These are phyloP conservation scores for Beauveria pseudobassiana DNA, from an alignment of 2,329 filamentous ascomycete species.

Conservation along the genomic window DNA sequence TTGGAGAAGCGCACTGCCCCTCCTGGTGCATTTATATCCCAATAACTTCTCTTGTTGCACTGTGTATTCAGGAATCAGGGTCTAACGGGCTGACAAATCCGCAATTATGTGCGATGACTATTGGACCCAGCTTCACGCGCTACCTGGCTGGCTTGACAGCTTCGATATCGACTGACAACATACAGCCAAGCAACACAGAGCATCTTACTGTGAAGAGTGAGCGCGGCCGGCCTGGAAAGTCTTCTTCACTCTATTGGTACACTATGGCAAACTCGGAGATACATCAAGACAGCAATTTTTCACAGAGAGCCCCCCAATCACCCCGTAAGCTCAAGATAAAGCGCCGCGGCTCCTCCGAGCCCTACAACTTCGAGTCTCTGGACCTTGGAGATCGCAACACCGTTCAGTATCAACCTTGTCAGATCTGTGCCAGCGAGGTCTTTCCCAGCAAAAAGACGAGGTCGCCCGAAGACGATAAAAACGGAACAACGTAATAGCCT, in stretches of 20 bases:
- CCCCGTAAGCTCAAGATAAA: neutral
- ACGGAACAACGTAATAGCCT: neutral
- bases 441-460: constrained; percentile 18
- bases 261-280: constrained; percentile 28
- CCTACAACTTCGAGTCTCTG: neutral
- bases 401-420: constrained; percentile 16
- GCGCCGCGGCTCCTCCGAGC: neutral
- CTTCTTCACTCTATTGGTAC: constrained; percentile 28
- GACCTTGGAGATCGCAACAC: neutral
- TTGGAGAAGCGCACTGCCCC: constrained; percentile 16
- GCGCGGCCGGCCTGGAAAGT: constrained; percentile 28
- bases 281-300: neutral
- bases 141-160: constrained; percentile 30
- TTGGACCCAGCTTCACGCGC: constrained; percentile 29
- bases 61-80: constrained; percentile 22
- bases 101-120: constrained; percentile 28
- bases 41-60: constrained; percentile 24
- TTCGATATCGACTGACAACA: constrained; percentile 23
- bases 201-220: constrained; percentile 30
- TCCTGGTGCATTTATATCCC: constrained; percentile 29
- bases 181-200: constrained; percentile 25
- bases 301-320: neutral
- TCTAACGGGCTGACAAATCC: constrained; percentile 28
- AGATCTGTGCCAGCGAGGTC: constrained; percentile 20
- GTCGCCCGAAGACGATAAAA: constrained; percentile 23